phyloP scores from a whole-genome alignment of 139 green algal genomes.

The Chlorella sp. region DNA sequence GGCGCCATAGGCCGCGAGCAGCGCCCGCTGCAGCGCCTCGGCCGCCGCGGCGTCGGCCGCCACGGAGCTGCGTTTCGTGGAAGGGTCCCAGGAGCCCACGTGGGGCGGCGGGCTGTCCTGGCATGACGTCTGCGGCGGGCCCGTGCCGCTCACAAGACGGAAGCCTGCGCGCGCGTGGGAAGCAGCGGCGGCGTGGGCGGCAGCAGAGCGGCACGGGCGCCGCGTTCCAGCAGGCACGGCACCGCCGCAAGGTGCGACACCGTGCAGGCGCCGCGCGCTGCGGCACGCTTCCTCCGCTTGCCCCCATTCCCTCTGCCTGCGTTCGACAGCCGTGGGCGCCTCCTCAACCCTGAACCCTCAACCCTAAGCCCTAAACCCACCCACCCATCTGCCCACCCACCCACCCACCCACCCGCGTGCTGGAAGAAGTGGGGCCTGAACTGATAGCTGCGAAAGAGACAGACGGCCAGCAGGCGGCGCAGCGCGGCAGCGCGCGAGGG shows the following conservation, averaged over 20 bases:
- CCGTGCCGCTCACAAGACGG: conserved; percentile 49
- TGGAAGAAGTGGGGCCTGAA: conserved; percentile 85
- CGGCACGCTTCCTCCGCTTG: no score
- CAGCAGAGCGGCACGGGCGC: no score
- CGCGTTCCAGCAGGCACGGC: no score
- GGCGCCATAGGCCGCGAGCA: conserved; percentile 44
- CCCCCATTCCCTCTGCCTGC: no score
- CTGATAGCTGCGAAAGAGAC: conserved; percentile 72
- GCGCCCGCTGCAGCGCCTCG: conserved; percentile 43
- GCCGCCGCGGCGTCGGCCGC: conserved; percentile 40
- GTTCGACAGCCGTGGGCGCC: no score
- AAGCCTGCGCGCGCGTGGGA: conserved; percentile 20
- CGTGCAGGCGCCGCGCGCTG: no score
- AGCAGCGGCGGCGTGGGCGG: not conserved
- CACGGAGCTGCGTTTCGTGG: conserved; percentile 39
- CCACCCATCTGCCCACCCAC: no score
- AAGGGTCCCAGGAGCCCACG: conserved; percentile 62
- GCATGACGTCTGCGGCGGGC: conserved; percentile 54
- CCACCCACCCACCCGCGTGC: conserved; percentile 28
- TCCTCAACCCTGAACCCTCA: no score
- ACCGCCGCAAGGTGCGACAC: no score
- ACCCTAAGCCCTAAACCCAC: no score
- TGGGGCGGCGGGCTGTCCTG: conserved; percentile 67
- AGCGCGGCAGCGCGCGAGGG: no score
- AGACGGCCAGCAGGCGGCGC: no score